Conservation (phyloP, 768 basidiomycete species). For the Pisolithus sp. region DNA sequence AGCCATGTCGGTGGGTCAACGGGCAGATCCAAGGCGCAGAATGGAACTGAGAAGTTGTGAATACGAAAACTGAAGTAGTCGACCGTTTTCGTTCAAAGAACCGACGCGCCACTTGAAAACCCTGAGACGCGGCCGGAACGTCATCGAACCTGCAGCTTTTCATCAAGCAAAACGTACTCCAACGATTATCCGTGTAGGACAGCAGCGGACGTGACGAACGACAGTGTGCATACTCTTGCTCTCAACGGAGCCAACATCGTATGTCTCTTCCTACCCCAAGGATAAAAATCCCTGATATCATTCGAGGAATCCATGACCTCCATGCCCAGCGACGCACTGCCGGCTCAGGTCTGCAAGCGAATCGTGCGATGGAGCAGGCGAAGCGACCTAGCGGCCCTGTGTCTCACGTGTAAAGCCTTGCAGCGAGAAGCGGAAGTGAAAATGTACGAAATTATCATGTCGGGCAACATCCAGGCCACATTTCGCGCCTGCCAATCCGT, state of each 20-base stretch:
- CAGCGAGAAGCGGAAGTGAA: constrained; percentile 41
- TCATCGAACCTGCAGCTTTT: background rate
- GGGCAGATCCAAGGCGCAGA: constrained; percentile 6
- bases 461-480: constrained; percentile 31
- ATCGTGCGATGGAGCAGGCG: constrained; percentile 33
- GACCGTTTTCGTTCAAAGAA: background rate
- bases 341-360: constrained; percentile 37
- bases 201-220: too few relatives aligned
- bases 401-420: constrained; percentile 40
- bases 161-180: too few relatives aligned
- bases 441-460: constrained; percentile 39
- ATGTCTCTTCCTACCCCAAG: background rate
- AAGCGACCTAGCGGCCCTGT: constrained; percentile 38
- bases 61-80: constrained; percentile 8
- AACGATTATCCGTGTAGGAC: too few relatives aligned
- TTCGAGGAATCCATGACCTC: constrained; percentile 11
- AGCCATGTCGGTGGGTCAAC: constrained; percentile 35
- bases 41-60: constrained; percentile 2
- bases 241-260: too few relatives aligned
- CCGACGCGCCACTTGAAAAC: constrained; percentile 7
- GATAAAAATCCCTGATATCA: background rate
- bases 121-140: background rate
- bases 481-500: constrained; percentile 37
- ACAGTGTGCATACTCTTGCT: too few relatives aligned
- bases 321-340: constrained; percentile 19